Percentiles rank a stretch among this genome's conserved stretches.
Conservation (phyloP, 2,329 filamentous ascomycete species). For the Grosmannia serpens region DNA sequence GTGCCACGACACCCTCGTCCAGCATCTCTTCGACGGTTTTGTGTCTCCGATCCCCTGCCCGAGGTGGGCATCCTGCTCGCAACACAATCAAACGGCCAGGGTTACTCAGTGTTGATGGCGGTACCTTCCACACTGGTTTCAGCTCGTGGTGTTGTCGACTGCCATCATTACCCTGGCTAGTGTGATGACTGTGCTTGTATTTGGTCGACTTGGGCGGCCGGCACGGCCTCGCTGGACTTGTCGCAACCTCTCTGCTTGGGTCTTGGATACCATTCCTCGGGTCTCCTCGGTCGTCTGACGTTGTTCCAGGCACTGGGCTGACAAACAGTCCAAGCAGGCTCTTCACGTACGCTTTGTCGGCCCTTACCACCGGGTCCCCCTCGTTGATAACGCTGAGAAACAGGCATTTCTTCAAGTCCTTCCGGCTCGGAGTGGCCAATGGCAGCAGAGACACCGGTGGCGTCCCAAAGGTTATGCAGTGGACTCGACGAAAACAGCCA, state of each 20-base stretch:
- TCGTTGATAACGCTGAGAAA: constrained; percentile 79
- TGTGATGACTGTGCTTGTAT: constrained; percentile 2
- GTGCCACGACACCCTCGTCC: constrained; percentile 54
- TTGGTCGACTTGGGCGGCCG: neutral
- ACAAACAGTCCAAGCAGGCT: constrained; percentile 62
- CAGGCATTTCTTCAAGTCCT: constrained; percentile 48
- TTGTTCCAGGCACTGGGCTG: constrained; percentile 27
- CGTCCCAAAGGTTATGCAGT: constrained; percentile 79
- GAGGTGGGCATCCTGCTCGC: constrained; percentile 31
- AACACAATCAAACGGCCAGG: constrained; percentile 60
- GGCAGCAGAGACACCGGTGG: constrained; percentile 66
- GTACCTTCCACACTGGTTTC: constrained; percentile 50
- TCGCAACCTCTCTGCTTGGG: neutral
- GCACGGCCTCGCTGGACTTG: neutral
- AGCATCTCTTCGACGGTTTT: constrained; percentile 39
- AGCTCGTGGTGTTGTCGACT: constrained; percentile 5
- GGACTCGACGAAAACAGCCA: constrained; percentile 62
- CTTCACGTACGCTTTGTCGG: constrained; percentile 64
- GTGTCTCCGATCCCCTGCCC: constrained; percentile 26
- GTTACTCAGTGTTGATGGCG: constrained; percentile 54
- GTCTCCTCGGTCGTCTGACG: neutral
- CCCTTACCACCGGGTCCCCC: constrained; percentile 68
- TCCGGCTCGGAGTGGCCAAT: constrained; percentile 43
- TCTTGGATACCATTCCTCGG: constrained; percentile 2
- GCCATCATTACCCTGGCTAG: neutral